A percentile compares a stretch with the other conserved stretches of the same genome.
These are phyloP conservation scores for Termitomyces sp. DNA, from an alignment of 768 basidiomycete species.

Conservation along the genomic window DNA sequence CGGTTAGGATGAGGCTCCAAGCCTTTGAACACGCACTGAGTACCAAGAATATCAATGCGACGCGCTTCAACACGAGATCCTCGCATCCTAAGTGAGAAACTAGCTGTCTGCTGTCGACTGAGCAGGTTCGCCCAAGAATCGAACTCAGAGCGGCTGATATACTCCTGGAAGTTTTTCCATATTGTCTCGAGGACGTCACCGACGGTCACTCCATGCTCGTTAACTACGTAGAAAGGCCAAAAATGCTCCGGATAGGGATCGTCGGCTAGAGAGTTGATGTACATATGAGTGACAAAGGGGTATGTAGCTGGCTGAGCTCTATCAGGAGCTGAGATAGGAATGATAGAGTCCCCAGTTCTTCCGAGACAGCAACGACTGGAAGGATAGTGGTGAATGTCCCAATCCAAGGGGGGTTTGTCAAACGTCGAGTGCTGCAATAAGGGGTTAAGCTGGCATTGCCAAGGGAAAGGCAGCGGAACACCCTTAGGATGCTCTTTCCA, in stretches of 20 bases:
- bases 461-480: conserved; percentile 38
- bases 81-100: conserved; percentile 24
- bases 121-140: conserved; percentile 22
- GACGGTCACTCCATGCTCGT: conserved; percentile 40
- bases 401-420: conserved; percentile 37
- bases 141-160: conserved; percentile 29
- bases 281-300: conserved; percentile 54
- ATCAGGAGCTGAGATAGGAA: conserved; percentile 30
- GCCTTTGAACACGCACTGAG: conserved; percentile 43
- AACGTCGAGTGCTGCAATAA: conserved; percentile 41
- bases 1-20: conserved; percentile 44
- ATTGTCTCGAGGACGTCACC: conserved; percentile 47
- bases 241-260: conserved; percentile 42
- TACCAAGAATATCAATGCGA: conserved; percentile 45
- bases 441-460: conserved; percentile 51
- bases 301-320: conserved; percentile 58
- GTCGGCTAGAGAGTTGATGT: conserved; percentile 47
- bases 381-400: conserved; percentile 35
- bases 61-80: conserved; percentile 16
- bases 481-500: conserved; percentile 38
- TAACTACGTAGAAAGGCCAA: conserved; percentile 52
- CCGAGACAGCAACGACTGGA: conserved; percentile 23
- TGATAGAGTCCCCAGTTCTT: conserved; percentile 17
- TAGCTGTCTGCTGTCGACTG: conserved; percentile 25
- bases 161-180: conserved; percentile 35